Conservation (phyloP, 768 basidiomycete genomes). For the Termitomyces sp. region DNA sequence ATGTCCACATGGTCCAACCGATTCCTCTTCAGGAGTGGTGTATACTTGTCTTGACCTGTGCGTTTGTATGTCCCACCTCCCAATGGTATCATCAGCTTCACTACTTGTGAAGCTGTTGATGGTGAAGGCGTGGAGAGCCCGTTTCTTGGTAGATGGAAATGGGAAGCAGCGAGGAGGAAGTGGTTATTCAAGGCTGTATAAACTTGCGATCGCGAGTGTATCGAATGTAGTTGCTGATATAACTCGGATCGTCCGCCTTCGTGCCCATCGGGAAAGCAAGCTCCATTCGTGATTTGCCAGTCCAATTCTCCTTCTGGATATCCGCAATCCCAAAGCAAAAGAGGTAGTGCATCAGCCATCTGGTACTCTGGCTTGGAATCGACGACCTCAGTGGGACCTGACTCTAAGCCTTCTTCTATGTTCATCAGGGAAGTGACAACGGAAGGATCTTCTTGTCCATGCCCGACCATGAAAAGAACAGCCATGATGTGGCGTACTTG, state of each 20-base stretch:
- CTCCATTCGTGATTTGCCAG: slow-evolving; percentile 56
- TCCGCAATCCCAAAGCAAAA: slow-evolving; percentile 89
- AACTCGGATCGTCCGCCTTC: slow-evolving; percentile 35
- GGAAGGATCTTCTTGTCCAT: slow-evolving; percentile 71
- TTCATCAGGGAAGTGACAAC: slow-evolving; percentile 77
- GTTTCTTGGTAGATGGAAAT: slow-evolving; percentile 39
- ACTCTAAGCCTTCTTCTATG: slow-evolving; percentile 47
- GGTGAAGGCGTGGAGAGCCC: slow-evolving; percentile 32
- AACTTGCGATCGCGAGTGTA: slow-evolving; percentile 61
- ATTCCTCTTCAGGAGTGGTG: slow-evolving; percentile 63
- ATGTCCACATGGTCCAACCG: slow-evolving; percentile 70
- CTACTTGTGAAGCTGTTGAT: not conserved
- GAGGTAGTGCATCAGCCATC: slow-evolving; percentile 90
- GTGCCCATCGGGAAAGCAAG: slow-evolving; percentile 16
- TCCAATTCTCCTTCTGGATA: slow-evolving; percentile 64
- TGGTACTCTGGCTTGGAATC: slow-evolving; percentile 84
- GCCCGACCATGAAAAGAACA: slow-evolving; percentile 83
- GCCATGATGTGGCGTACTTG: slow-evolving; percentile 96
- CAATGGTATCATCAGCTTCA: slow-evolving; percentile 50
- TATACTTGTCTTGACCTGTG: slow-evolving; percentile 51
- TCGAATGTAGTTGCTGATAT: slow-evolving; percentile 51
- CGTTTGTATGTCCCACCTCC: slow-evolving; percentile 72
- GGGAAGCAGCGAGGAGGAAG: slow-evolving; percentile 57
- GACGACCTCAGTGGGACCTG: slow-evolving; percentile 46
- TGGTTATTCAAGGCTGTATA: slow-evolving; percentile 62